Evolutionary conservation across 2,329 filamentous ascomycete species (phyloP).

Genomic region (Lojkania enalia): DNA sequence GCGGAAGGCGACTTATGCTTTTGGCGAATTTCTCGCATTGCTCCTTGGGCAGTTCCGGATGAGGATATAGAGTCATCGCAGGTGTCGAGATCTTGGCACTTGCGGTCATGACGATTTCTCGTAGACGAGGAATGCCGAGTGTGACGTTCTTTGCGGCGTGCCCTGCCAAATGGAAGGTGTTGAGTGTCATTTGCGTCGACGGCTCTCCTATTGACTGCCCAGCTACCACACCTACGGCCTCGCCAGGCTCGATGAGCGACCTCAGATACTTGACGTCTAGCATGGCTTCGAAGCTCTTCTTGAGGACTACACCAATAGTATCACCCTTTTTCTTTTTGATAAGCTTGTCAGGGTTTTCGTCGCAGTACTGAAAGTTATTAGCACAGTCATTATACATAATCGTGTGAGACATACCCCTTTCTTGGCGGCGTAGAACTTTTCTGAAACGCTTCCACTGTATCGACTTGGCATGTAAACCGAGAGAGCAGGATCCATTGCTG

Average conservation of each 20-base stretch:
- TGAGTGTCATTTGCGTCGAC: slow-evolving; percentile 98
- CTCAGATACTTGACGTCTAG: slow-evolving; percentile 91
- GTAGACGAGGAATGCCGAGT: slow-evolving; percentile 91
- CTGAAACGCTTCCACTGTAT: slow-evolving; percentile 83
- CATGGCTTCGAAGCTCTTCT: slow-evolving; percentile 77
- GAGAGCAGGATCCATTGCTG: slow-evolving; percentile 74
- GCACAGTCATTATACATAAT: background rate
- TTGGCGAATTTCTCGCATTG: slow-evolving; percentile 84
- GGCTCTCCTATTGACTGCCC: slow-evolving; percentile 96
- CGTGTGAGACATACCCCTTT: slow-evolving; percentile 54
- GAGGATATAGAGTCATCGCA: slow-evolving; percentile 81
- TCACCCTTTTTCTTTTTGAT: slow-evolving; percentile 63
- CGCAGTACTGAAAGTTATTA: slow-evolving; percentile 64
- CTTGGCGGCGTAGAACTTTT: slow-evolving; percentile 76
- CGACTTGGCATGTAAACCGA: slow-evolving; percentile 74
- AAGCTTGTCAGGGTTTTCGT: slow-evolving; percentile 68
- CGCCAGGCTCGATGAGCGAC: slow-evolving; percentile 89
- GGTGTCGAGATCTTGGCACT: slow-evolving; percentile 88
- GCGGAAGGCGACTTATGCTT: slow-evolving; percentile 81
- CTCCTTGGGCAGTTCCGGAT: slow-evolving; percentile 68
- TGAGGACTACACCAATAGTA: slow-evolving; percentile 51
- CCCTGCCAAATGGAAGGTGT: slow-evolving; percentile 99
- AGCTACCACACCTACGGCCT: slow-evolving; percentile 95
- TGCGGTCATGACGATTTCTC: slow-evolving; percentile 98
- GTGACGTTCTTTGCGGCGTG: slow-evolving; percentile 99